These are phyloP conservation scores for Dryas integrifolia DNA, from an alignment of 331 rosid genomes.

Conservation along the genomic window DNA sequence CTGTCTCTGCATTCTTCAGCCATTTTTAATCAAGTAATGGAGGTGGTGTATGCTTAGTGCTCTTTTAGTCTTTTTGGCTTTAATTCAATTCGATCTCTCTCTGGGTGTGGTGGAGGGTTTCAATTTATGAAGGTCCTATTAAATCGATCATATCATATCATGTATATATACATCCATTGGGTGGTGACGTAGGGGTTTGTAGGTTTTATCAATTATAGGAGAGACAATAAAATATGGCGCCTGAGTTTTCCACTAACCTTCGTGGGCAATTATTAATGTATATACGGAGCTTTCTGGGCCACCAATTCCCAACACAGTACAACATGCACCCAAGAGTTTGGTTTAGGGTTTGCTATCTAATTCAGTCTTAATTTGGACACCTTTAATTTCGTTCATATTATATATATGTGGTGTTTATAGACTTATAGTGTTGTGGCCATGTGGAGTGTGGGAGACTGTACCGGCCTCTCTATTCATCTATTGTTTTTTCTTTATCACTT, in stretches of 20 bases:
- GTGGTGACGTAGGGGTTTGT: constrained; percentile 50
- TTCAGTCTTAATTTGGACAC: too few species aligned
- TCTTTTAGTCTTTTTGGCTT: constrained; percentile 16
- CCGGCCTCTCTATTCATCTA: too few species aligned
- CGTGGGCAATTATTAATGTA: constrained; percentile 64
- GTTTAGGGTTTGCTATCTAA: constrained; percentile 22
- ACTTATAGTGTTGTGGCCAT: too few species aligned
- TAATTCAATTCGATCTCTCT: not conserved
- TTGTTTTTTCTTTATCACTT: too few species aligned
- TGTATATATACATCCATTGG: constrained; percentile 24
- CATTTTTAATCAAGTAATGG: constrained; percentile 29
- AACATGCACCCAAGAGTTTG: constrained; percentile 20
- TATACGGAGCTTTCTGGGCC: constrained; percentile 44
- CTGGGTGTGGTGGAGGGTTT: constrained; percentile 34
- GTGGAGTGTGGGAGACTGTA: too few species aligned
- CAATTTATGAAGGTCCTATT: constrained; percentile 35
- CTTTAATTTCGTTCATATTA: too few species aligned
- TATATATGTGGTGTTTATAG: too few species aligned
- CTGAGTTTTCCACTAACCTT: constrained; percentile 70
- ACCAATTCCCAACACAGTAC: constrained; percentile 10
- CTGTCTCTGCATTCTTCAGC: constrained; percentile 55
- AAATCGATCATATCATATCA: not conserved
- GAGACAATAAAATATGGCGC: constrained; percentile 74
- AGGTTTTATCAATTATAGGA: constrained; percentile 45
- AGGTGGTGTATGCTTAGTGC: not conserved